These are phyloP conservation scores for Bolboschoenus planiculmis DNA, from an alignment of 176 grass and related monocot species.

Conservation along the genomic window DNA sequence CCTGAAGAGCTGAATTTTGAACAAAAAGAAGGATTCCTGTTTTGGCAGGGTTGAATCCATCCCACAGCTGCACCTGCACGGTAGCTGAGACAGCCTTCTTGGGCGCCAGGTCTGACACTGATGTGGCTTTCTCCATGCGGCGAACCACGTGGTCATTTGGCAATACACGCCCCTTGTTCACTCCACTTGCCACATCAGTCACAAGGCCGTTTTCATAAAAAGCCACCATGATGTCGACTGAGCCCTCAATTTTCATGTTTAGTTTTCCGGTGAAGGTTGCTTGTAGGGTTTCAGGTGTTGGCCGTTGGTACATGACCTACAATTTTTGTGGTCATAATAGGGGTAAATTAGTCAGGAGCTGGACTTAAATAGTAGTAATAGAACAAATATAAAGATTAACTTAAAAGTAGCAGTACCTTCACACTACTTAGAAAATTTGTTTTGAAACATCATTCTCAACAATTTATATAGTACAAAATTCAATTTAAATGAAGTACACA, in stretches of 20 bases:
- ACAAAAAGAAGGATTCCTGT: slow-evolving; percentile 78
- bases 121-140: slow-evolving; percentile 57
- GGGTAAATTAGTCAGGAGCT: not conserved
- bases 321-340: not conserved
- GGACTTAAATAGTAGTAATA: not conserved
- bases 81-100: slow-evolving; percentile 59
- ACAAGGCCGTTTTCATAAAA: slow-evolving; percentile 80
- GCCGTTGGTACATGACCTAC: slow-evolving; percentile 56
- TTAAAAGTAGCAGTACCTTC: not conserved
- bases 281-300: slow-evolving; percentile 53
- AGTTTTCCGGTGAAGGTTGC: slow-evolving; percentile 60
- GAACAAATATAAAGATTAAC: not conserved
- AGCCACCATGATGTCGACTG: slow-evolving; percentile 66
- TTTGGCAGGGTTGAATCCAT: slow-evolving; percentile 58
- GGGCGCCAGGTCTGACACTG: slow-evolving; percentile 45
- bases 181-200: slow-evolving; percentile 64
- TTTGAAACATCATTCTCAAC: not conserved
- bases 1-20: slow-evolving; percentile 49
- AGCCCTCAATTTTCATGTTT: slow-evolving; percentile 46
- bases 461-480: not conserved
- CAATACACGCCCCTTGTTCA: slow-evolving; percentile 73
- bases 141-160: slow-evolving; percentile 86
- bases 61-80: slow-evolving; percentile 70
- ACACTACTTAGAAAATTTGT: not conserved
- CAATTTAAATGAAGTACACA: not conserved